Base-by-base conservation (phyloP, 257 asterid genomes). In the Craterostigma plantagineum region DNA sequence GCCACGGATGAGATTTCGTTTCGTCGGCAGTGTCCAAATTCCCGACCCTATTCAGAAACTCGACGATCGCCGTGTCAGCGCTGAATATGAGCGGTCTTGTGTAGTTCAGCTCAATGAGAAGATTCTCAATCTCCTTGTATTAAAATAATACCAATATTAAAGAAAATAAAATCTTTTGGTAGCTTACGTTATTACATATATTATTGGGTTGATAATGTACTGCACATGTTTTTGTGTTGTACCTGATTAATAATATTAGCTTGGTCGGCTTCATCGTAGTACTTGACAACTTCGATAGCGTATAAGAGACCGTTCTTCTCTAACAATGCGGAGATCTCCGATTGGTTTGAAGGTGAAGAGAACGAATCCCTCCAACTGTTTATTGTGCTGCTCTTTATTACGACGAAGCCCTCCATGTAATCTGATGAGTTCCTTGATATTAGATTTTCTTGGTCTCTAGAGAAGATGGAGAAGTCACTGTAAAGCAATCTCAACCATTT, bases 1-100 rank as follows among this genome's bases (percentile, higher is more conserved):
- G 78, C 86, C 86, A 75, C 35, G 81, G 81, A 53, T 75, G 80
- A 45, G 80, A 66, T 13, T n/a, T n/a, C n/a, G 60, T 10, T 72
- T 73, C 33, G 56, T 10, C 17, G 42, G 18, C 8, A 42, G 30
- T 16, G 15, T 57, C 64, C 33, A 33, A 37, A n/a, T 52, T 14
- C n/a, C 47, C 42, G 4, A 53, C 52, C 43, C 68, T 51, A 27
- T 41, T 40, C n/a, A 62, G 60, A 33, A 62, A 62, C 17, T 27
- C 43, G 7, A 43, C 23, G 0, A 39, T 34, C 3, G 63, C 1
- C 4, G 40, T 43, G 13, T 56, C 68, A 43, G 47, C 14, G 3
- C 12, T 50, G 70, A 57, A 63, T 1, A 7, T 37, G 8, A 49
- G 48, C 30, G 2, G 30, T 23, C 30, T 23, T 23, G 30, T 2